Conservation (phyloP, 805 yeast species). For the Diddensiella transvaalensis region DNA sequence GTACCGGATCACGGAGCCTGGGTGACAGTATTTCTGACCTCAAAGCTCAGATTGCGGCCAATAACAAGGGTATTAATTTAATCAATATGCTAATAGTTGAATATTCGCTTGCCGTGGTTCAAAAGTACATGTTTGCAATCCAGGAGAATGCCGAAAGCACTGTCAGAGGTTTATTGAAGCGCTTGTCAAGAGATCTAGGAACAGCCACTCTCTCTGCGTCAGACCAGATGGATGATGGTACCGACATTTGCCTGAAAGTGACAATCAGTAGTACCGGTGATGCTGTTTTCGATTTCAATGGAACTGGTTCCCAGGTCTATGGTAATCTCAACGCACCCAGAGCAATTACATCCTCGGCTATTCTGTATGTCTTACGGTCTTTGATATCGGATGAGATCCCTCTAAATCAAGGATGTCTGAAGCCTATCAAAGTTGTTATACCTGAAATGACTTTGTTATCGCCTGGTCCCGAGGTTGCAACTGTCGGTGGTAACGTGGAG, state of each 20-base stretch:
- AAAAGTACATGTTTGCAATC: slow-evolving; percentile 74
- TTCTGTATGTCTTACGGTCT: slow-evolving; percentile 79
- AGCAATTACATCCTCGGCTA: slow-evolving; percentile 84
- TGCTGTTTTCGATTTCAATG: slow-evolving; percentile 79
- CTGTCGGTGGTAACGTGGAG: slow-evolving; percentile 90
- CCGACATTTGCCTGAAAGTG: slow-evolving; percentile 26
- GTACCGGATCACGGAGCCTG: slow-evolving; percentile 82
- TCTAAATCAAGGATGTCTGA: slow-evolving; percentile 84
- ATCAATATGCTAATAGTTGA: slow-evolving; percentile 58
- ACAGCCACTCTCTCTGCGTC: background rate
- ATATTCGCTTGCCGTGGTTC: slow-evolving; percentile 54
- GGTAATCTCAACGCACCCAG: slow-evolving; percentile 90
- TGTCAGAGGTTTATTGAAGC: slow-evolving; percentile 52
- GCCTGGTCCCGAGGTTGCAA: slow-evolving; percentile 83
- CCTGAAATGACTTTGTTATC: slow-evolving; percentile 63
- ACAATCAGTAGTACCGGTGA: slow-evolving; percentile 44
- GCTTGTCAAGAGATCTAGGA: background rate
- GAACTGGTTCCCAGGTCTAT: slow-evolving; percentile 78
- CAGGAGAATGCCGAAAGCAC: slow-evolving; percentile 72
- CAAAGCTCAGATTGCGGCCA: slow-evolving; percentile 84
- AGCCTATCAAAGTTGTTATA: slow-evolving; percentile 64
- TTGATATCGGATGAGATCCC: slow-evolving; percentile 85
- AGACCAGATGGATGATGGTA: slow-evolving; percentile 35
- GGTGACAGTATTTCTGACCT: slow-evolving; percentile 80
- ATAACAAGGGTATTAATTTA: slow-evolving; percentile 72